These are phyloP conservation scores for Grammothele lineata DNA, from an alignment of 768 basidiomycete genomes.

Conservation along the genomic window DNA sequence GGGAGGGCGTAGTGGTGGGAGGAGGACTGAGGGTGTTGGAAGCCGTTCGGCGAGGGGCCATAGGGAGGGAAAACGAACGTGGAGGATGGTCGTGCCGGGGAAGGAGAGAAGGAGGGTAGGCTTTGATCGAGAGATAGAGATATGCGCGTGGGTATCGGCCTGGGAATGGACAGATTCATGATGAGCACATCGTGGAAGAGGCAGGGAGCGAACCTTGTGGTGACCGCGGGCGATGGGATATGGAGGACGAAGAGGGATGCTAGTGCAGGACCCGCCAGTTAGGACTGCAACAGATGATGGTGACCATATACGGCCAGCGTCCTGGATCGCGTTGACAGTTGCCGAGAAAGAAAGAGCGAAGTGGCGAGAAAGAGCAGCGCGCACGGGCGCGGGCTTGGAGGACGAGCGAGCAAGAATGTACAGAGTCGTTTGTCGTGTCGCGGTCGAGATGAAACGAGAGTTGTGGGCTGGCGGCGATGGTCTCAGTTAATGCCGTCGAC, in stretches of 20 bases:
- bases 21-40: constrained; percentile 25
- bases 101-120: neutral
- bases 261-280: constrained; percentile 4
- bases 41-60: constrained; percentile 50
- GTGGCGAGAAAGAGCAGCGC: no score
- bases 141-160: neutral
- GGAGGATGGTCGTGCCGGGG: neutral
- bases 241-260: neutral
- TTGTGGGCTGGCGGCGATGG: no score
- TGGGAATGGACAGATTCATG: neutral
- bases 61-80: constrained; percentile 17
- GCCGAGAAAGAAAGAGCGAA: no score
- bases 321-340: no score
- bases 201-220: neutral
- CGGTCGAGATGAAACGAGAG: no score
- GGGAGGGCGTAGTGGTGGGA: constrained; percentile 12
- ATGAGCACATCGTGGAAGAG: neutral
- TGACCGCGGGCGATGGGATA: neutral
- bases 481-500: no score
- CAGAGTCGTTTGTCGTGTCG: no score
- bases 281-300: constrained; percentile 9
- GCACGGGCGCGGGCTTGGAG: no score
- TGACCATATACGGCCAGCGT: constrained; percentile 8
- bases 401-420: no score
- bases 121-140: neutral